Evolutionary conservation across 768 basidiomycete genomes (phyloP).

Genomic region (Suillus plorans): DNA sequence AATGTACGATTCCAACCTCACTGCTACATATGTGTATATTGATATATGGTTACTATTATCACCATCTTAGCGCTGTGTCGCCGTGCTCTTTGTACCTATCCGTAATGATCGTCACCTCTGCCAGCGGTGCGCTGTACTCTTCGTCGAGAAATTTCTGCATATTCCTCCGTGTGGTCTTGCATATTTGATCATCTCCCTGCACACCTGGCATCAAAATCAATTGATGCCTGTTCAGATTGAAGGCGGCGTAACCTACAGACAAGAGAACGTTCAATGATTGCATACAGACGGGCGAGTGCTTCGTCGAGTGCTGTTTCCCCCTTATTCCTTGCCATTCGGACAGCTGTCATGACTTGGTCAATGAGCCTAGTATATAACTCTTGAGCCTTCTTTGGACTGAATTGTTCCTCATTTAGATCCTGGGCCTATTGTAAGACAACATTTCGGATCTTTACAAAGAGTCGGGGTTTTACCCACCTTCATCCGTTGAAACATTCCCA

Average conservation of each 20-base stretch:
- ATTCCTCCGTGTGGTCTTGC: background rate
- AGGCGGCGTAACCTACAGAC: background rate
- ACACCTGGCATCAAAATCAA: background rate
- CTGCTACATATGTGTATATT: background rate
- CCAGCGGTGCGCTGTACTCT: background rate
- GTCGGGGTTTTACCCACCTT: background rate
- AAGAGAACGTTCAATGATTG: background rate
- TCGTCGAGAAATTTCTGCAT: background rate
- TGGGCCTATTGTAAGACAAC: background rate
- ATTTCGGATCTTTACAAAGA: background rate
- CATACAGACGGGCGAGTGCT: background rate
- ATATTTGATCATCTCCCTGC: background rate
- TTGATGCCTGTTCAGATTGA: background rate
- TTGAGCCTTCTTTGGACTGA: background rate
- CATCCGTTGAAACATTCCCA: constrained; percentile 2
- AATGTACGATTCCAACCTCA: background rate
- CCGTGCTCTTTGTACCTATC: background rate
- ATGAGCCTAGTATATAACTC: background rate
- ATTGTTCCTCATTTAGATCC: background rate
- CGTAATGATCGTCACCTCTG: background rate
- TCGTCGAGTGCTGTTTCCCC: background rate
- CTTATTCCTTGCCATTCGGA: background rate
- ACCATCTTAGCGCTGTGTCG: background rate
- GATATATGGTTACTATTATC: background rate
- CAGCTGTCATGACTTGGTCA: background rate